A percentile compares a stretch with the other conserved stretches of the same genome.
These are phyloP conservation scores for Trichosporon inkin DNA, from an alignment of 1,284 basidiomycete genomes.

Conservation along the genomic window DNA sequence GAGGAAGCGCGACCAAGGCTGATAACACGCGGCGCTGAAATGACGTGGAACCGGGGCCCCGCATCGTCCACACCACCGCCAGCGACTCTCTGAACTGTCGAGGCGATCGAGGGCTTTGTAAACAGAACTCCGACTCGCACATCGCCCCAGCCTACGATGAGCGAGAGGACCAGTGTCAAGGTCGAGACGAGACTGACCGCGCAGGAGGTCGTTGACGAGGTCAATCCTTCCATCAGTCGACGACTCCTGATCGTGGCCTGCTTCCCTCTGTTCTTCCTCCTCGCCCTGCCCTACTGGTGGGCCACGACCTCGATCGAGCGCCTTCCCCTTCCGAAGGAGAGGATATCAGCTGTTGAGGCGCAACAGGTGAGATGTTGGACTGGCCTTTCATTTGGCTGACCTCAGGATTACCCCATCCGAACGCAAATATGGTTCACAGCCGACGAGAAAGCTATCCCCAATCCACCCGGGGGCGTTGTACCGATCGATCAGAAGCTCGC, in stretches of 20 bases:
- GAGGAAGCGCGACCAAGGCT: background rate
- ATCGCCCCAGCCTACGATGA: background rate
- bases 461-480: slow-evolving; percentile 27
- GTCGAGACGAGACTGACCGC: background rate
- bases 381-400: background rate
- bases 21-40: background rate
- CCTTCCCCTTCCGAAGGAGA: slow-evolving; percentile 63
- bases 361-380: slow-evolving; percentile 20
- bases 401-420: slow-evolving; percentile 22
- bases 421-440: slow-evolving; percentile 39
- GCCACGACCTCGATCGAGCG: slow-evolving; percentile 77
- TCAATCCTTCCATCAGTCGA: slow-evolving; percentile 29
- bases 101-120: background rate
- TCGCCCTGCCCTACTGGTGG: slow-evolving; percentile 84
- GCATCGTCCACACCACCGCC: background rate
- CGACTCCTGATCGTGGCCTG: slow-evolving; percentile 53
- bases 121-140: background rate
- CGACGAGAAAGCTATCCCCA: slow-evolving; percentile 32
- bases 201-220: background rate
- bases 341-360: slow-evolving; percentile 54
- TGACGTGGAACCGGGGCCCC: slow-evolving; percentile 6
- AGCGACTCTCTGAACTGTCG: background rate
- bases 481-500: slow-evolving; percentile 24
- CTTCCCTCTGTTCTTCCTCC: slow-evolving; percentile 69
- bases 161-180: background rate